These are phyloP conservation scores for Pulicaria dysenterica DNA, from an alignment of 129 eudicot species.

Conservation along the genomic window DNA sequence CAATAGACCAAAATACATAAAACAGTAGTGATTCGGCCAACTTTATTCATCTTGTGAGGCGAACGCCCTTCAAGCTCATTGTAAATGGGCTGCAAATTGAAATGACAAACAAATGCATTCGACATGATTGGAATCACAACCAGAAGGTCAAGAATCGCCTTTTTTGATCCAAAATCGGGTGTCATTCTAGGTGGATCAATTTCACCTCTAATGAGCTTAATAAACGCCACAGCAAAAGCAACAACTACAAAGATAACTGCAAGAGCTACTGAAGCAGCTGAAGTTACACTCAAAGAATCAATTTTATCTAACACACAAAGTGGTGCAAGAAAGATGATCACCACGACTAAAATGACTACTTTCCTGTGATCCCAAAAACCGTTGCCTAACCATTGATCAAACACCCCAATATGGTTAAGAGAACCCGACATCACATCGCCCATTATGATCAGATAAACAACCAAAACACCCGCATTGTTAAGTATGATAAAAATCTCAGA, in stretches of 20 bases:
- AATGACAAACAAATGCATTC: constrained; percentile 83
- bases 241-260: constrained; percentile 79
- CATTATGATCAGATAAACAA: constrained; percentile 82
- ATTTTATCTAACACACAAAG: constrained; percentile 77
- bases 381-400: constrained; percentile 79
- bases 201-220: constrained; percentile 74
- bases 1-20: constrained; percentile 71
- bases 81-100: constrained; percentile 87
- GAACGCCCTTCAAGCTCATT: constrained; percentile 87
- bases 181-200: constrained; percentile 67
- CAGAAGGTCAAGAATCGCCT: constrained; percentile 65
- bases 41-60: constrained; percentile 74
- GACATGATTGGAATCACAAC: constrained; percentile 91
- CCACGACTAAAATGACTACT: constrained; percentile 54
- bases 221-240: constrained; percentile 55
- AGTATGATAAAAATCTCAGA: constrained; percentile 76
- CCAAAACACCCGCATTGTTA: constrained; percentile 79
- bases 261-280: constrained; percentile 88
- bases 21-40: constrained; percentile 67
- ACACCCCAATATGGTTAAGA: constrained; percentile 65
- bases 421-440: constrained; percentile 97
- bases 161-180: constrained; percentile 71
- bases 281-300: constrained; percentile 77
- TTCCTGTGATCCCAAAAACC: constrained; percentile 92
- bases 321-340: constrained; percentile 72